Conservation (phyloP, 768 basidiomycete species). For the Leucocoprinus birnbaumii region DNA sequence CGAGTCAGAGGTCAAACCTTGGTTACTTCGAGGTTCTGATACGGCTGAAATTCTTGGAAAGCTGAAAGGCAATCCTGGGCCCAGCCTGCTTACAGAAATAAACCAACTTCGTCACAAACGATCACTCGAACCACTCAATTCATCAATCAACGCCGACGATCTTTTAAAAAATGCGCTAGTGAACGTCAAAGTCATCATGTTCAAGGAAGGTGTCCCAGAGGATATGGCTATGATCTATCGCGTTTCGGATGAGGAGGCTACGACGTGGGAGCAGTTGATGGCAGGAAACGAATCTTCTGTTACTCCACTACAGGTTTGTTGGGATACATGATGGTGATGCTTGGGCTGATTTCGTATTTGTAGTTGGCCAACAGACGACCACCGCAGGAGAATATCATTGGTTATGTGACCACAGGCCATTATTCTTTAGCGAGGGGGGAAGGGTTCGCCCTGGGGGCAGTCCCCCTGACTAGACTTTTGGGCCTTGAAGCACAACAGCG, state of each 20-base stretch:
- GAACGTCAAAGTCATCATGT: constrained; percentile 59
- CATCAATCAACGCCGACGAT: constrained; percentile 31
- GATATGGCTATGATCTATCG: constrained; percentile 75
- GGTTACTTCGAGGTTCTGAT: constrained; percentile 68
- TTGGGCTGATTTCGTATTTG: background rate
- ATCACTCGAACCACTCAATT: constrained; percentile 35
- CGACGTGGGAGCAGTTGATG: constrained; percentile 39
- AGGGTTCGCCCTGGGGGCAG: constrained; percentile 74
- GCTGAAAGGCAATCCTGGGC: constrained; percentile 36
- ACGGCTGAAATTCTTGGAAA: constrained; percentile 42
- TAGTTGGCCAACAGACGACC: constrained; percentile 48
- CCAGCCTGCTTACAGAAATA: constrained; percentile 48
- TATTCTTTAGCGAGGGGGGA: constrained; percentile 77
- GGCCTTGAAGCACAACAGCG: constrained; percentile 47
- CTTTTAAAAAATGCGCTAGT: constrained; percentile 65
- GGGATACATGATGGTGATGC: constrained; percentile 9
- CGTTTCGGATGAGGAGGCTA: constrained; percentile 51
- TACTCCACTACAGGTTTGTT: constrained; percentile 16
- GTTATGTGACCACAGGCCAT: constrained; percentile 83
- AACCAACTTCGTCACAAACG: constrained; percentile 61
- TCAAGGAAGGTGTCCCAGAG: constrained; percentile 66
- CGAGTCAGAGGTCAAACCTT: constrained; percentile 36
- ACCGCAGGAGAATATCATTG: constrained; percentile 51
- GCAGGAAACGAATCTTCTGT: background rate
- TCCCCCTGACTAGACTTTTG: constrained; percentile 54